Evolutionary conservation across 1,139 yeast genomes (phyloP).

Genomic region (Geotrichum reessii): DNA sequence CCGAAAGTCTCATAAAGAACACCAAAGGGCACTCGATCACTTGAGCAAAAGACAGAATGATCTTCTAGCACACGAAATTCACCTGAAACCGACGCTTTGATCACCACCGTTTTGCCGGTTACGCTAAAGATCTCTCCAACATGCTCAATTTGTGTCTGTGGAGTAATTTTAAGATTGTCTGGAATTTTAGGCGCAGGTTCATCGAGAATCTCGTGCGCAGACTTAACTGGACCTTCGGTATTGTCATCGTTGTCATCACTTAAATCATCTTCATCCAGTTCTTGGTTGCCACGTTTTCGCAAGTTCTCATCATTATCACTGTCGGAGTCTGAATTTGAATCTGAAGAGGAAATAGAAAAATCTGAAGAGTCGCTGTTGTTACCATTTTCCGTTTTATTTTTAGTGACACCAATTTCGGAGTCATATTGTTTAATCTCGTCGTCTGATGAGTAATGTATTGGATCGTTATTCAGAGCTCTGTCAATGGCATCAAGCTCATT

Average conservation of each 20-base stretch:
- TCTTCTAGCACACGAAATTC: constrained; percentile 81
- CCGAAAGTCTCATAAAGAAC: constrained; percentile 88
- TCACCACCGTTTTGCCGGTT: constrained; percentile 66
- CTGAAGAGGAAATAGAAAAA: constrained; percentile 5
- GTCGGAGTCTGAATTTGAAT: constrained; percentile 17
- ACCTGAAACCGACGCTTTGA: constrained; percentile 74
- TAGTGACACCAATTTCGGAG: background rate
- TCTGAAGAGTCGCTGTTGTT: background rate
- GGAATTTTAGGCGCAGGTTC: constrained; percentile 69
- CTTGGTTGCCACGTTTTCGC: constrained; percentile 20
- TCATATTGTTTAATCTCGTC: constrained; percentile 6
- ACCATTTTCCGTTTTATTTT: background rate
- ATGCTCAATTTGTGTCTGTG: constrained; percentile 58
- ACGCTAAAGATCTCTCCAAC: constrained; percentile 68
- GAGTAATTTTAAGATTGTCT: constrained; percentile 53
- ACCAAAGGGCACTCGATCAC: constrained; percentile 70
- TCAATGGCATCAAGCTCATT: constrained; percentile 15
- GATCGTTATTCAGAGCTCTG: constrained; percentile 15
- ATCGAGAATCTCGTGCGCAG: constrained; percentile 69
- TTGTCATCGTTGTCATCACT: constrained; percentile 22
- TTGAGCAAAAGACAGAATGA: constrained; percentile 72
- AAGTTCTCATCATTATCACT: constrained; percentile 18
- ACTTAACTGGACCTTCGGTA: constrained; percentile 56
- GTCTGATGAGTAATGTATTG: constrained; percentile 12
- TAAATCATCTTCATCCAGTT: constrained; percentile 20